These are phyloP conservation scores for Alternaria sp. DNA, from an alignment of 2,329 filamentous ascomycete species.

Conservation along the genomic window DNA sequence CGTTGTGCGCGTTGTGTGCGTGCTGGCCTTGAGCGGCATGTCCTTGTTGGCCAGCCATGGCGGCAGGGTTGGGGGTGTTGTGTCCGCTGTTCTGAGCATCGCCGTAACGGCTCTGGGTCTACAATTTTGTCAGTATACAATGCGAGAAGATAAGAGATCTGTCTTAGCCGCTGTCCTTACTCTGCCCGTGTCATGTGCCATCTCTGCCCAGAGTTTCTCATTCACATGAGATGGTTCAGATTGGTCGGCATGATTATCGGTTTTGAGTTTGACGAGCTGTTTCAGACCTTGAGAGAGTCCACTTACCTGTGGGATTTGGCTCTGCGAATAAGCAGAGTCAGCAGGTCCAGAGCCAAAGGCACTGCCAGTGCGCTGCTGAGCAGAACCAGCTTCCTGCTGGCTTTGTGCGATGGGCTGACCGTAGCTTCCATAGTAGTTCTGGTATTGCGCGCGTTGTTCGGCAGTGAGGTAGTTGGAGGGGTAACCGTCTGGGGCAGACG, in stretches of 20 bases:
- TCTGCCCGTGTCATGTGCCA: slow-evolving; percentile 3
- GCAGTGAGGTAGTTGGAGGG: slow-evolving; percentile 80
- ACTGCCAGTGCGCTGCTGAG: slow-evolving; percentile 78
- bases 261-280: not conserved
- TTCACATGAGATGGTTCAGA: slow-evolving; percentile 1
- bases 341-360: slow-evolving; percentile 70
- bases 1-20: slow-evolving; percentile 53
- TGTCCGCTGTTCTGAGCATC: slow-evolving; percentile 87
- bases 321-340: slow-evolving; percentile 67
- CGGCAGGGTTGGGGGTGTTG: slow-evolving; percentile 84
- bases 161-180: slow-evolving; percentile 8
- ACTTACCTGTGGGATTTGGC: slow-evolving; percentile 64
- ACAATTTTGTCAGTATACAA: slow-evolving; percentile 20
- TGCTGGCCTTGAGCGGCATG: slow-evolving; percentile 55
- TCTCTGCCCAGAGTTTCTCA: slow-evolving; percentile 6
- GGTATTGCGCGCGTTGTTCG: slow-evolving; percentile 75
- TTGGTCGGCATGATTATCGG: slow-evolving; percentile 5
- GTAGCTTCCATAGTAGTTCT: slow-evolving; percentile 68
- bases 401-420: slow-evolving; percentile 59
- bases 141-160: not conserved
- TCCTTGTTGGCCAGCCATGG: slow-evolving; percentile 62
- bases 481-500: slow-evolving; percentile 78
- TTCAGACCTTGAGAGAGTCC: not conserved
- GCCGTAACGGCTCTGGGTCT: slow-evolving; percentile 71
- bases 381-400: slow-evolving; percentile 71